Conservation (phyloP, 73 alveolate genomes). For the Durusdinium trenchii region DNA sequence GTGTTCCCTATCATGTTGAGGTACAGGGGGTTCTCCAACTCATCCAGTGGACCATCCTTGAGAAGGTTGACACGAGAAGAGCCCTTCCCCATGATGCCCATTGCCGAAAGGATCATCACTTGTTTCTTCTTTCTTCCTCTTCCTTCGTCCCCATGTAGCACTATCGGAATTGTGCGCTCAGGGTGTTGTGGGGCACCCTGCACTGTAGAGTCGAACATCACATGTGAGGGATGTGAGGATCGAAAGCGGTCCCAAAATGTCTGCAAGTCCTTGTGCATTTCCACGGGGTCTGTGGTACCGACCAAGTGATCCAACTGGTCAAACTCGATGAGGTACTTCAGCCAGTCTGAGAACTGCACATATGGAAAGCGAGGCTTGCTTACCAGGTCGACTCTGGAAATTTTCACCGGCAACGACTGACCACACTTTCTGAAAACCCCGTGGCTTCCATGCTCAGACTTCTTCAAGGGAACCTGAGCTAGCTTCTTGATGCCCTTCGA, state of each 20-base stretch:
- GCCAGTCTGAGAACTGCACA: neutral
- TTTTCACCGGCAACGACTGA: neutral
- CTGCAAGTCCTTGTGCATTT: neutral
- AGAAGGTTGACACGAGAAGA: neutral
- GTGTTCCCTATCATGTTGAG: slow-evolving; percentile 11
- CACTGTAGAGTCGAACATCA: neutral
- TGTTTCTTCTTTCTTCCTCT: neutral
- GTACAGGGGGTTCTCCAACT: neutral
- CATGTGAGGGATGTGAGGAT: neutral
- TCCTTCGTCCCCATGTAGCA: slow-evolving; percentile 50
- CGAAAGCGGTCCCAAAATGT: slow-evolving; percentile 18
- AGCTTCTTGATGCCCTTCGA: neutral
- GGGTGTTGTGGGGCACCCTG: neutral
- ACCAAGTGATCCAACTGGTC: neutral
- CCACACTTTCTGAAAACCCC: slow-evolving; percentile 1
- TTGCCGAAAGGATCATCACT: neutral
- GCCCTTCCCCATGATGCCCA: slow-evolving; percentile 44
- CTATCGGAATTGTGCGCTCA: neutral
- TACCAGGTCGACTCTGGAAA: neutral
- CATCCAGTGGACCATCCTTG: neutral
- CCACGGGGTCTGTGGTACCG: neutral
- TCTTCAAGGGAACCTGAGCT: neutral
- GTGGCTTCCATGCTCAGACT: slow-evolving; percentile 2
- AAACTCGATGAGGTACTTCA: neutral
- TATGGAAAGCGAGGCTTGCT: neutral